These are phyloP conservation scores for Russula sp. DNA, from an alignment of 768 basidiomycete species.

Conservation along the genomic window DNA sequence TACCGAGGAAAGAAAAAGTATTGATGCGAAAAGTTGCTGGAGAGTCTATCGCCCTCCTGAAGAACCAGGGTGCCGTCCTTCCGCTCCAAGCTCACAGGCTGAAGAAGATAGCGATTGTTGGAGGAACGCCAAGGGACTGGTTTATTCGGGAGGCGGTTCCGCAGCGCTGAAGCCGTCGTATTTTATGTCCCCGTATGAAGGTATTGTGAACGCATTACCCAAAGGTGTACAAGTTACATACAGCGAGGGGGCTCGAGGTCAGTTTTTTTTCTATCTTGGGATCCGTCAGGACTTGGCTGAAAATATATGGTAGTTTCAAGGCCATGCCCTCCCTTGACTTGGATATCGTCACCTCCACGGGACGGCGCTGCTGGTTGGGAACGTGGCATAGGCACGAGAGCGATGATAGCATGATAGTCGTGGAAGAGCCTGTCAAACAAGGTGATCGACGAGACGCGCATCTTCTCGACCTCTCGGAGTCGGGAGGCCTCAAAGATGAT, in stretches of 20 bases:
- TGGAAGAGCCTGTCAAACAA: conserved; percentile 37
- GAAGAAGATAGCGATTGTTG: conserved; percentile 73
- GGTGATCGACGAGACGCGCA: conserved; percentile 59
- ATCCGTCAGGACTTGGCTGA: background rate
- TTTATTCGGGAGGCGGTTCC: conserved; percentile 68
- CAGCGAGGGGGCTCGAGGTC: conserved; percentile 67
- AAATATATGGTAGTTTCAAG: conserved; percentile 47
- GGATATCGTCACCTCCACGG: conserved; percentile 52
- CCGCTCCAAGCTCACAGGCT: conserved; percentile 48
- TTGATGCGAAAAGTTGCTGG: conserved; percentile 68
- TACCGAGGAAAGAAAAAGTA: conserved; percentile 53
- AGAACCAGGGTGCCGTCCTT: conserved; percentile 57
- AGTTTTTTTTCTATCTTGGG: conserved; percentile 26
- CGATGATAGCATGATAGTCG: conserved; percentile 16
- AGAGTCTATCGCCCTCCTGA: conserved; percentile 70
- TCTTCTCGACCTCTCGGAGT: conserved; percentile 59
- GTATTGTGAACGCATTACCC: conserved; percentile 59
- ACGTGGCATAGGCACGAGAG: conserved; percentile 12
- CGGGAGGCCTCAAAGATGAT: conserved; percentile 48
- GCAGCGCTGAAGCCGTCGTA: conserved; percentile 73
- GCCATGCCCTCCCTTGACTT: conserved; percentile 66
- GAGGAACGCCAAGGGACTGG: conserved; percentile 60
- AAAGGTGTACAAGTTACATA: conserved; percentile 56
- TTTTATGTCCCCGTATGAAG: conserved; percentile 74
- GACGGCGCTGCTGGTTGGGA: conserved; percentile 54